Base-by-base conservation (phyloP, 2,329 filamentous ascomycete genomes). In the Exutisphaerella laricina region DNA sequence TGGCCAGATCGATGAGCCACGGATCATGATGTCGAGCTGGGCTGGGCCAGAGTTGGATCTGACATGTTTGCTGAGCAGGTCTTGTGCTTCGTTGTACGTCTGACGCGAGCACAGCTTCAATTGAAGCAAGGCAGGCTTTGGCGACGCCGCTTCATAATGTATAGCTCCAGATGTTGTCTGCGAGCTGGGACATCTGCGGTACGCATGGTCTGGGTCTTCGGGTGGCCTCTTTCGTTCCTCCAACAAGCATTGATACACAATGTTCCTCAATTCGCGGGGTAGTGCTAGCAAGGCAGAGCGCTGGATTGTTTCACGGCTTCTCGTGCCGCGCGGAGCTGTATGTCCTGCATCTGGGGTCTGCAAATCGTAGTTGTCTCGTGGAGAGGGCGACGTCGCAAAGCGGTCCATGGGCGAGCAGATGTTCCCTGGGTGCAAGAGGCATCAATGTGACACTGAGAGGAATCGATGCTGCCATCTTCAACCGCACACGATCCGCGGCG, bases 1-100 rank as follows among this genome's bases (percentile, higher is more conserved):
- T 5, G 46, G 49, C 49, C 46, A 49, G 25, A 51, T 38, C n/a
- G 39, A 46, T 2, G 39, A 46, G n/a, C 43, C 43, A 14, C 34
- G 29, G 8, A 49, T 18, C 46, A 49, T 51, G 31, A 49, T 45
- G 21, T 51, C 46, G 10, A 51, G 41, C 5, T 25, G 37, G 6
- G 41, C n/a, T 5, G 41, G 26, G 4, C 28, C 37, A 9, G 36
- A 28, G 22, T 23, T 28, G 2, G 39, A 18, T 8, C 34, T 23
- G 12, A 25, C 28, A 18, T 40, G 18, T 20, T 30, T 36, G n/a
- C 35, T 39, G 5, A 50, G 29, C 2, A 34, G 18, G n/a, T 47
- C 36, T 4, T 28, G 30, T 8, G 45, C 37, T 29, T 50, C 47
- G 16, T 8, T 31, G 10, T 22, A 35, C 9, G 46, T 33, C 23